Conservation (phyloP, 441 rosid genomes). For the Jatropha multifida region DNA sequence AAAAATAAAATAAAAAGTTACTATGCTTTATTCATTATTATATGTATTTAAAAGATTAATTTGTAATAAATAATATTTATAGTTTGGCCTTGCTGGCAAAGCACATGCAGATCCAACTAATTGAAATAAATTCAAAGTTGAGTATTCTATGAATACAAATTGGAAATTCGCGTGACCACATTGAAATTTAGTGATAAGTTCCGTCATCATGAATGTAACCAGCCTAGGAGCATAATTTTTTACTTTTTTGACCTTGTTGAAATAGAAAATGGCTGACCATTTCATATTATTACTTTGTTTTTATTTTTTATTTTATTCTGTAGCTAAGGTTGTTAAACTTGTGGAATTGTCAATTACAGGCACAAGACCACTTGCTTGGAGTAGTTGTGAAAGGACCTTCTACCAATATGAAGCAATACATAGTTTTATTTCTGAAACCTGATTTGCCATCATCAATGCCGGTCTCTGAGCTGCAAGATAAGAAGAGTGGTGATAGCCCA, state of each 20-base stretch:
- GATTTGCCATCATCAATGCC: conserved; percentile 51
- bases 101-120: no score
- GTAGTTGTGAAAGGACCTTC: conserved; percentile 66
- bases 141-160: not conserved
- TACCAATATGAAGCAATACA: conserved; percentile 50
- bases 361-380: conserved; percentile 84
- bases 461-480: conserved; percentile 45
- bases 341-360: conserved; percentile 46
- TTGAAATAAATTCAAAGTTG: not conserved
- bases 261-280: not conserved
- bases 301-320: not conserved
- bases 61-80: no score
- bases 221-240: not conserved
- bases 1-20: no score
- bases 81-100: no score
- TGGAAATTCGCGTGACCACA: not conserved
- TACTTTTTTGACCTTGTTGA: not conserved
- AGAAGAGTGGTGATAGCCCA: conserved; percentile 47
- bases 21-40: no score
- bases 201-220: not conserved
- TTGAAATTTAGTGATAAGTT: not conserved
- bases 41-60: no score
- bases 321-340: conserved; percentile 19
- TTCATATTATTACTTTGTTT: conserved; percentile 1
- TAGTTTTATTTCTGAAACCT: conserved; percentile 78